These are phyloP conservation scores for Lactifluus hygrophoroides DNA, from an alignment of 768 basidiomycete species.

Conservation along the genomic window DNA sequence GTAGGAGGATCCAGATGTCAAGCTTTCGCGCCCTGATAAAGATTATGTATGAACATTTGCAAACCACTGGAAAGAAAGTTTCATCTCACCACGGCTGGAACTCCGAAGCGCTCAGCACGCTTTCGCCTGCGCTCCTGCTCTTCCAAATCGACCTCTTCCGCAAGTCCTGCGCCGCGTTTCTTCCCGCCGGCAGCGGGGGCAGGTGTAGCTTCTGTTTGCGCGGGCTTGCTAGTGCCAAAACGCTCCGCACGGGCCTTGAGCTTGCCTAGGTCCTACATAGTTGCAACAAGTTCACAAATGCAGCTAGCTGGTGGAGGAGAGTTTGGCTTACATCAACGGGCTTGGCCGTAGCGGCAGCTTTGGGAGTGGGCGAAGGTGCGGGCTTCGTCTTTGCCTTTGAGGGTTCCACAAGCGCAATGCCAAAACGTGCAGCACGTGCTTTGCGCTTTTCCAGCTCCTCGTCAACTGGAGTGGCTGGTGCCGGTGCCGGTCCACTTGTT, in stretches of 20 bases:
- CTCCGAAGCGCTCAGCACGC: constrained; percentile 20
- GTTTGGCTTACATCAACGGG: neutral
- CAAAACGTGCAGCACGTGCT: constrained; percentile 61
- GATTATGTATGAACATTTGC: neutral
- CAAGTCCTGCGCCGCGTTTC: constrained; percentile 34
- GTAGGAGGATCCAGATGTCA: neutral
- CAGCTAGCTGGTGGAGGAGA: too few species aligned
- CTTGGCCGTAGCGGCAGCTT: constrained; percentile 17
- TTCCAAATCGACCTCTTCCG: constrained; percentile 25
- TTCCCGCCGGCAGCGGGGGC: constrained; percentile 9
- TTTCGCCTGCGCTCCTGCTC: constrained; percentile 19
- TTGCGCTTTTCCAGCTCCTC: constrained; percentile 48
- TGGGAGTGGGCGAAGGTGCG: constrained; percentile 16
- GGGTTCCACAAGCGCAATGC: constrained; percentile 50
- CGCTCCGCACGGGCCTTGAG: constrained; percentile 46
- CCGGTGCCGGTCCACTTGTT: neutral
- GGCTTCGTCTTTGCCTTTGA: constrained; percentile 23
- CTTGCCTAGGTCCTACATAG: constrained; percentile 30
- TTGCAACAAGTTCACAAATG: neutral
- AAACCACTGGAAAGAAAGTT: neutral
- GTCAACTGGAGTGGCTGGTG: constrained; percentile 28
- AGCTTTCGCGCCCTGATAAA: constrained; percentile 10
- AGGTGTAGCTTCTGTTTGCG: neutral
- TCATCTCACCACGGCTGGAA: neutral
- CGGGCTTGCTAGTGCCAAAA: constrained; percentile 33